Conservation (phyloP, 139 green algal genomes). For the Tetratostichococcus sp. region DNA sequence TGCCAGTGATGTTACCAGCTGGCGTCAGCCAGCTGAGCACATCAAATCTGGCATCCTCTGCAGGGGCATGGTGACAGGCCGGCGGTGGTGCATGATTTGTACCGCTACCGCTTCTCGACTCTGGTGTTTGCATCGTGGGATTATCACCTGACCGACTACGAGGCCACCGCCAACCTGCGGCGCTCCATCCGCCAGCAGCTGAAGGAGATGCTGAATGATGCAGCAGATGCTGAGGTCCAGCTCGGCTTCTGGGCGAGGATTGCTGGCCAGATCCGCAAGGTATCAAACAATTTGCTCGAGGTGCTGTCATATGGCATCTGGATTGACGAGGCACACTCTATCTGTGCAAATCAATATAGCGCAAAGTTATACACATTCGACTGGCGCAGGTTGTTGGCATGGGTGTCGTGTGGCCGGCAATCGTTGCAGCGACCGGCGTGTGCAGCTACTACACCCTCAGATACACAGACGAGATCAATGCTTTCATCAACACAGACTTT, state of each 20-base stretch:
- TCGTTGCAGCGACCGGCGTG: constrained; percentile 14
- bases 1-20: too few relatives aligned
- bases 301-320: too few relatives aligned
- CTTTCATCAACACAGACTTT: constrained; percentile 23
- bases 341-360: too few relatives aligned
- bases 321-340: too few relatives aligned
- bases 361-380: too few relatives aligned
- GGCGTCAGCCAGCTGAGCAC: neutral
- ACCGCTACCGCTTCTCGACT: constrained; percentile 34
- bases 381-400: constrained; percentile 14
- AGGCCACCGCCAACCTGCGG: constrained; percentile 21
- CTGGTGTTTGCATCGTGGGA: constrained; percentile 41
- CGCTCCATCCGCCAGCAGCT: constrained; percentile 34
- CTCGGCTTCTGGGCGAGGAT: neutral
- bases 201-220: constrained; percentile 37
- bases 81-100: constrained; percentile 21
- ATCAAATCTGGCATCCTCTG: neutral
- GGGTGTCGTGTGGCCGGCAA: constrained; percentile 28
- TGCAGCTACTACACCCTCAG: constrained; percentile 22
- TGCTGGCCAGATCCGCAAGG: neutral
- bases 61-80: constrained; percentile 22
- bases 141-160: constrained; percentile 29
- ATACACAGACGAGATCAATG: constrained; percentile 19
- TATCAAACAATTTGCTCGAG: too few relatives aligned
- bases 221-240: constrained; percentile 14